Base-by-base conservation (phyloP, 78 protist genomes). In the Tieghemostelium lacteum region DNA sequence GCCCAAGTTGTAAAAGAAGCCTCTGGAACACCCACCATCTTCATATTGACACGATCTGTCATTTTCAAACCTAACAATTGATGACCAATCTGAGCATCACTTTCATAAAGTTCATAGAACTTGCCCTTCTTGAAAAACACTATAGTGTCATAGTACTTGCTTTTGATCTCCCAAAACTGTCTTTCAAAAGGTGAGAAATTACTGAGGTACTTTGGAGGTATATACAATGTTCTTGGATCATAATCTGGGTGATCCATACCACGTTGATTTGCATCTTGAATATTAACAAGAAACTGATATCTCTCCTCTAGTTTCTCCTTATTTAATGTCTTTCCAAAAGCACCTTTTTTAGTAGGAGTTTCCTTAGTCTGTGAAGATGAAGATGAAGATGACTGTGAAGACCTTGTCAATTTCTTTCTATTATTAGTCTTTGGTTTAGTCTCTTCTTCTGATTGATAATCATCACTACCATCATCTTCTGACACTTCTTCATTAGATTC, bases 91-190 rank as follows among this genome's bases (percentile, higher is more conserved):
- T 94, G 97, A 6, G 99, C 99, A 34, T 98, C 99, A 19, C 49
- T 62, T 39, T 98, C 99, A 6, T 94, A 98, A 29, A 96, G 86
- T 85, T 97, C 98, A 73, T 97, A 98, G 75, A 98, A 98, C 66
- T 94, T 96, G 4, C 98, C 99, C 75, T 96, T 96, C 62, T 92
- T 95, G 85, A 94, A 97, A 54, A 96, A 96, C 57, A 97, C 75
- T 1, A 98, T 54, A 0, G 94, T 94, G 37, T 97, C 97, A 50
- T 88, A 95, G 73, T 97, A 31, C 24, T 77, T 42, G 57, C 8
- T 45, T 64, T 97, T 98, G 40, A 96, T 95, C 33, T 76, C 93
- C 99, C 99, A 98, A 73, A 75, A 98, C 57, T 98, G 99, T 40
- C 75, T 37, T 72, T 97, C 99, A 26, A 96, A 96, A 60, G 85